Evolutionary conservation across 2,329 filamentous ascomycete genomes (phyloP), one percentile per base, ranked within the genome.

Genomic region (Phaeosphaeriaceae sp.): DNA sequence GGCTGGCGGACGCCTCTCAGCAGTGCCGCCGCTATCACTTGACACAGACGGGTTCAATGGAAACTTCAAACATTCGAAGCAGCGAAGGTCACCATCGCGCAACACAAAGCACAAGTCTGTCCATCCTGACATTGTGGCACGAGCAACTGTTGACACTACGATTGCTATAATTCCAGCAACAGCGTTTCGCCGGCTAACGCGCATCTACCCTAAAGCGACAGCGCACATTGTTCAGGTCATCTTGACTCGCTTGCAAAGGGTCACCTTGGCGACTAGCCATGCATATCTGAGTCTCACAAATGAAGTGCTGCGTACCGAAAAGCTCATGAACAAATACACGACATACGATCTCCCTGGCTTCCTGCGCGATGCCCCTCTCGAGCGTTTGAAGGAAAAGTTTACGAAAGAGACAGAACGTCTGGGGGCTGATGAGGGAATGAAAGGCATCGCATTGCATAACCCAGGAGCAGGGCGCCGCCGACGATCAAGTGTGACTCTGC

Each of bases 191-290:
- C 89, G 96, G 9, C 82, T 99, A 52, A 99, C 96, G 51, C 88
- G 92, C 71, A 89, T 97, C 22, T 99, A 98, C 69, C 95, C 95
- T 10, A 96, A 96, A 80, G 93, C 96, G 10, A 97, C 95, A 1
- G 90, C 95, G 1, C 96, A 99, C 72, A 98, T 99, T 63, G 93
- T 99, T 6, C 95, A 99, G 73, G 94, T 99, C 47, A 99, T 99
- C 60, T 80, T 99, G 31, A 97, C 96, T 2, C 87, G 96, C 49
- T 89, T 99, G 51, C 94, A 99, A 74, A 85, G 96, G 66, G 96
- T 99, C 2, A 99, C 95, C 0, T 87, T 99, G 53, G 91, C 93
- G 0, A 98, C 96, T 11, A 95, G 93, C 0, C 95, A 97, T 81
- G 91, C 91, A 53, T 99, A 99, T 70, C 86, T 99, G 17, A 95